A percentile compares a stretch with the other conserved stretches of the same genome.
These are phyloP conservation scores for Apiospora sp. DNA, from an alignment of 2,329 filamentous ascomycete species.

Conservation along the genomic window DNA sequence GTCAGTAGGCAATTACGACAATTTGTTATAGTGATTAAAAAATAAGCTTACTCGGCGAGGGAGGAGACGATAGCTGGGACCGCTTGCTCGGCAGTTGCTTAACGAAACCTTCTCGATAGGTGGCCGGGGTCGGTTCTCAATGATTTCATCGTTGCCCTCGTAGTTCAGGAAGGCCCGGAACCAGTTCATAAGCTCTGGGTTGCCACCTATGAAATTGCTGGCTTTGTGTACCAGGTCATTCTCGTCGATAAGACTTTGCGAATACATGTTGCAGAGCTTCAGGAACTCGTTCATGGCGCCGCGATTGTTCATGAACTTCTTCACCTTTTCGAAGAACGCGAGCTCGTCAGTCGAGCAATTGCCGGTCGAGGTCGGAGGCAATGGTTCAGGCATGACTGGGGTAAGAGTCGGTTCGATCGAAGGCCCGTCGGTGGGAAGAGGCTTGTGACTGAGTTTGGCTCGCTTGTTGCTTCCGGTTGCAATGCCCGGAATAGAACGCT, in stretches of 20 bases:
- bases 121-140: constrained; percentile 79
- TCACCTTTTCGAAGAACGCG: constrained; percentile 93
- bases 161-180: constrained; percentile 87
- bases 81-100: constrained; percentile 93
- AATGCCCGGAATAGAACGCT: constrained; percentile 47
- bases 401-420: constrained; percentile 86
- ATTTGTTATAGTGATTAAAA: not conserved
- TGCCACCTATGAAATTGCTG: constrained; percentile 84
- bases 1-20: not conserved
- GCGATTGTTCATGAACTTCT: constrained; percentile 95
- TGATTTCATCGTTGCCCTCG: constrained; percentile 77
- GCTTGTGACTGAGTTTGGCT: constrained; percentile 76
- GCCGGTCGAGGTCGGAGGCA: constrained; percentile 76
- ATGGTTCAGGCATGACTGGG: constrained; percentile 85
- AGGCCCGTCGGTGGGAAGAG: constrained; percentile 64
- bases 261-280: constrained; percentile 96
- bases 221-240: constrained; percentile 84
- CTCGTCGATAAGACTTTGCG: constrained; percentile 89
- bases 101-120: constrained; percentile 86
- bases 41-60: constrained; percentile 72
- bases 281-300: constrained; percentile 94
- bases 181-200: constrained; percentile 86
- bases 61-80: constrained; percentile 91
- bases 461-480: constrained; percentile 64
- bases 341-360: constrained; percentile 86